Evolutionary conservation across 352 stramenopile genomes (phyloP).

Genomic region (Blastocystis sp.): DNA sequence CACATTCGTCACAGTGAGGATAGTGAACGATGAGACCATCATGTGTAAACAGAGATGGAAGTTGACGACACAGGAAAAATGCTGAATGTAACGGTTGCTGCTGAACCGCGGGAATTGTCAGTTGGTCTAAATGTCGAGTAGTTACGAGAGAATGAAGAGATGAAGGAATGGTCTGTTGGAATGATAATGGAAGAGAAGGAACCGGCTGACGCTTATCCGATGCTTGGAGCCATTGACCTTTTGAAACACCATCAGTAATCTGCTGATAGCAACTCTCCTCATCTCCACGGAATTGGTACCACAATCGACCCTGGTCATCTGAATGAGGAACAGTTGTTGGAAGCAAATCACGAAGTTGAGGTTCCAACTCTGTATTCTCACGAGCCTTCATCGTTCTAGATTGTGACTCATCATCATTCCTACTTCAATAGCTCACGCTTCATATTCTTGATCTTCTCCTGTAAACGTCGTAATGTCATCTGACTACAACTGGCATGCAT

Average conservation of each 20-base stretch:
- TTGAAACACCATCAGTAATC: background rate
- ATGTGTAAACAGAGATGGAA: background rate
- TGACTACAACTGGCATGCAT: background rate
- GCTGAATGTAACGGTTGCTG: background rate
- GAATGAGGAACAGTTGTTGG: background rate
- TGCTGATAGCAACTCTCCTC: background rate
- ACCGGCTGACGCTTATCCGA: background rate
- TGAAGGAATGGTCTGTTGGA: too few species aligned
- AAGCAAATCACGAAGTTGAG: background rate
- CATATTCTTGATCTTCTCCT: background rate
- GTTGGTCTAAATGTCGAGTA: background rate
- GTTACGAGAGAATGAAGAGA: background rate
- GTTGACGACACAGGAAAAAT: background rate
- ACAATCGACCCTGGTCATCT: background rate
- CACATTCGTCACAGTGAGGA: constrained; percentile 14
- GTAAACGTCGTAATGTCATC: background rate
- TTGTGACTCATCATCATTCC: background rate
- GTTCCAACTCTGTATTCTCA: background rate
- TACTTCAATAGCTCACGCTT: background rate
- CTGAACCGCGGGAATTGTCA: background rate
- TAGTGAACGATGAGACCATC: background rate
- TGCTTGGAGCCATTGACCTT: background rate
- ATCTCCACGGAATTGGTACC: background rate
- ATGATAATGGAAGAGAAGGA: too few species aligned
- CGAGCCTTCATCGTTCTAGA: background rate